Evolutionary conservation across 495 filamentous ascomycete genomes (phyloP), one percentile per base, ranked within the genome.

Genomic region (Aspergillus biplanus): DNA sequence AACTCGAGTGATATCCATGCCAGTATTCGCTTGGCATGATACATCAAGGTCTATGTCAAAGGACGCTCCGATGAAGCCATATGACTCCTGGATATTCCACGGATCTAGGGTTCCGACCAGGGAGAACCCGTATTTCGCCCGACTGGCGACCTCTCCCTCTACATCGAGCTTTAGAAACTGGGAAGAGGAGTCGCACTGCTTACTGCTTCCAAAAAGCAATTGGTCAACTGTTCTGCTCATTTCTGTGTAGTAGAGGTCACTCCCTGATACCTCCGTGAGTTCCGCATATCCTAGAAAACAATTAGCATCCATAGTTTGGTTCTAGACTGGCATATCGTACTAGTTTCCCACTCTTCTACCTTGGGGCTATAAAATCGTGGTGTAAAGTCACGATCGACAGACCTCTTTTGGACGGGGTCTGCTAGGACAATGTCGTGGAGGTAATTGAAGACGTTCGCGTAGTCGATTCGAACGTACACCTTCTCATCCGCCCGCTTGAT

Each of bases 381-480:
- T 6, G 35, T 39, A 12, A 39, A 39, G 6, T 39, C 12, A 12
- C 35, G 35, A 6, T 39, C 35, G 12, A 12, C 12, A 39, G 35
- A 39, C 35, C 46, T 48, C 46, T 48, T 48, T 15, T 6, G 9
- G 16, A 48, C 16, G 46, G 46, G 46, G 16, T 48, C 46, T 13
- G 46, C 46, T 5, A 6, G 6, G 16, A 48, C 46, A 15, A 48
- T 48, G 5, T 48, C 15, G 16, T 48, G 6, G 7, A 7, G 16
- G 46, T 15, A 48, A 15, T 48, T 5, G 46, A 48, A 48, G 46
- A 18, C 16, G 46, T 48, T 48, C 16, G 50, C 11, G 18, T 54
- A 54, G 50, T 54, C 50, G 16, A 54, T 34, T 4, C 50, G 50
- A 32, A 54, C 12, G 12, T 54, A 34, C 11, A 54, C 27, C n/a